Percentiles rank a stretch among this genome's conserved stretches.
phyloP scores from a whole-genome alignment of 495 filamentous ascomycete species.

The Paragyromitra xinjiangensis region DNA sequence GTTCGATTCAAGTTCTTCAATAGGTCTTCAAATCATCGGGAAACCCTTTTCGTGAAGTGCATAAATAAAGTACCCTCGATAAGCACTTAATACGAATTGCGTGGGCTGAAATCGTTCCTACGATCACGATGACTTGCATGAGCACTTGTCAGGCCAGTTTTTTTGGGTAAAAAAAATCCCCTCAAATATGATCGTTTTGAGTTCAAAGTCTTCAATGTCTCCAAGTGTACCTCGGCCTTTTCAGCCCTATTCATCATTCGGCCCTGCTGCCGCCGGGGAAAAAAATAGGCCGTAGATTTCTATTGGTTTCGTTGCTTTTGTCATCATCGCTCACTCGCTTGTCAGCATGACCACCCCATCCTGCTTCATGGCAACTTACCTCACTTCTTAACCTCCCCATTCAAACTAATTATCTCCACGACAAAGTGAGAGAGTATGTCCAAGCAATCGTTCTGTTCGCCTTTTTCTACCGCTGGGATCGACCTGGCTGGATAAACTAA shows the following conservation, averaged over 20 bases:
- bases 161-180: neutral
- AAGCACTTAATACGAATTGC: neutral
- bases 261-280: neutral
- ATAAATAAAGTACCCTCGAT: conserved; percentile 5
- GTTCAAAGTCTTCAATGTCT: neutral
- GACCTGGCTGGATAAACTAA: too few relatives aligned
- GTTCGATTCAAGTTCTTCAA: neutral
- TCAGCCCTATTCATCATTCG: conserved; percentile 9
- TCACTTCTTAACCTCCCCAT: too few relatives aligned
- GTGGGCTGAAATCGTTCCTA: neutral
- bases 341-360: neutral
- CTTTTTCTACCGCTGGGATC: too few relatives aligned
- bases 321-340: conserved; percentile 7
- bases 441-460: too few relatives aligned
- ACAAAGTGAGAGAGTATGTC: too few relatives aligned
- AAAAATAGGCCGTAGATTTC: too few relatives aligned
- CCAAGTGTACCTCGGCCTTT: neutral
- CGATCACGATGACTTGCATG: conserved; percentile 32
- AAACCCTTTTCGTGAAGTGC: neutral
- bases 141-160: neutral
- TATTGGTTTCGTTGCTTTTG: neutral
- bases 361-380: neutral
- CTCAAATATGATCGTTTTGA: neutral
- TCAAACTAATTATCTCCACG: too few relatives aligned
- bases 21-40: neutral